Base-by-base conservation (phyloP, 2,329 filamentous ascomycete genomes). In the Botrytis paeoniae region DNA sequence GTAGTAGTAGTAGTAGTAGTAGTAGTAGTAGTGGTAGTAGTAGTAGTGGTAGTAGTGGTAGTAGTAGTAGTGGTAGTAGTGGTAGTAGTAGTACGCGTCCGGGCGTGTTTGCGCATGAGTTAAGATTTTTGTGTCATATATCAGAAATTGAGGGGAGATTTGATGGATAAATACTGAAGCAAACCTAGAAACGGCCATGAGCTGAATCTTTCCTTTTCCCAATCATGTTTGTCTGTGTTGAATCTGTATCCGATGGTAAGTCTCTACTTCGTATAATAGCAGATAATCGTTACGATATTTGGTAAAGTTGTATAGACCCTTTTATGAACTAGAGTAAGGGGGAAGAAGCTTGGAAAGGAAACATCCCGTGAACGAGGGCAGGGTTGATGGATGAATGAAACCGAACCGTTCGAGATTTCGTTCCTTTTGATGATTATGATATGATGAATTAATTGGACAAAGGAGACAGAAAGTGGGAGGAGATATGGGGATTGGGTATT, bases 81-180 rank as follows among this genome's bases (percentile, higher is more conserved):
- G 14, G 12, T 41, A 41, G 2, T 14, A 9, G 45, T 48, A 25
- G 45, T 29, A 57, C 48, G 14, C 16, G 45, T 68, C 35, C 25
- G 45, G 35, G 64, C 64, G 45, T 57, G 64, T 57, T n/a, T 54
- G 64, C 39, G 51, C 64, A 57, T 41, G 64, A 68, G 48, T 57
- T 68, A 57, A 57, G 9, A 68, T 57, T 68, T 57, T 32, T 3
- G 65, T 68, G 39, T 68, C 35, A 68, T 18, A 57, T 68, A 57
- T 68, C 48, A 68, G 35, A 41, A 29, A 41, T 57, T 22, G 45
- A 54, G 64, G 45, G 45, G 64, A 68, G 45, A 68, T 68, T 68
- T 54, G 45, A 68, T 41, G 64, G 64, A 22, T 6, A 57, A 51
- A 32, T 68, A 68, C 37, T 57, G 22, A 7, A 9, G 29, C 64